A percentile compares a stretch with the other conserved stretches of the same genome.
These are phyloP conservation scores for Sphagnum fallax DNA, from an alignment of 228 moss, liverwort and hornwort species.

Conservation along the genomic window DNA sequence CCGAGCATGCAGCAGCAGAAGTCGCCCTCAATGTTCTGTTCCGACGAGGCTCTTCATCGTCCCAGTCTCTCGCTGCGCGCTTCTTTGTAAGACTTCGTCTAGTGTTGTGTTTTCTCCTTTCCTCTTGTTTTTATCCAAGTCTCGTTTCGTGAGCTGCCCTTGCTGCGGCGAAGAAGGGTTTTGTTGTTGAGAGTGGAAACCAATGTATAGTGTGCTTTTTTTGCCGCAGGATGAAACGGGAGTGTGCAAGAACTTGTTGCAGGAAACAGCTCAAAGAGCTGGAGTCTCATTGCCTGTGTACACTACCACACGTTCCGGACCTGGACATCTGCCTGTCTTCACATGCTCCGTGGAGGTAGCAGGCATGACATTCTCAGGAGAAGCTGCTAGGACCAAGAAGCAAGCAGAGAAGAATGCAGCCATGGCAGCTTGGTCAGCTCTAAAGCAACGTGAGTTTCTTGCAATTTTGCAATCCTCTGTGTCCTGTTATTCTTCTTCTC, in stretches of 20 bases:
- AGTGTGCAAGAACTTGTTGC: conserved; percentile 94
- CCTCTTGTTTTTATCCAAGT: neutral
- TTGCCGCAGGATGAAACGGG: conserved; percentile 67
- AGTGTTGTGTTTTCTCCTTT: neutral
- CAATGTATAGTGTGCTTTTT: neutral
- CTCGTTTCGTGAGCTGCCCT: neutral
- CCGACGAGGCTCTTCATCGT: conserved; percentile 51
- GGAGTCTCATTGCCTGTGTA: conserved; percentile 87
- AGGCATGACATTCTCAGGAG: conserved; percentile 79
- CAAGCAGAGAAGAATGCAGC: conserved; percentile 71
- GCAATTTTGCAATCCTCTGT: neutral
- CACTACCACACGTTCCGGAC: conserved; percentile 89
- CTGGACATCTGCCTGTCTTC: conserved; percentile 95
- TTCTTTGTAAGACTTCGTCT: conserved; percentile 38
- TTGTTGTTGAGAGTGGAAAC: neutral
- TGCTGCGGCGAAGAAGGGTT: neutral
- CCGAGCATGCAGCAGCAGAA: conserved; percentile 82
- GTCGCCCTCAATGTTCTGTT: conserved; percentile 95
- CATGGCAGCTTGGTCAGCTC: conserved; percentile 95
- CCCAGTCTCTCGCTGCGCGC: conserved; percentile 53
- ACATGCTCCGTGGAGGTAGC: conserved; percentile 94
- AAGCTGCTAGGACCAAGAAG: conserved; percentile 83
- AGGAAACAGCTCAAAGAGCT: conserved; percentile 98
- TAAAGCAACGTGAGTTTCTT: conserved; percentile 67
- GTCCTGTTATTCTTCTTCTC: neutral